Evolutionary conservation across 1,139 yeast genomes (phyloP).

Genomic region (Geotrichum europaeum): DNA sequence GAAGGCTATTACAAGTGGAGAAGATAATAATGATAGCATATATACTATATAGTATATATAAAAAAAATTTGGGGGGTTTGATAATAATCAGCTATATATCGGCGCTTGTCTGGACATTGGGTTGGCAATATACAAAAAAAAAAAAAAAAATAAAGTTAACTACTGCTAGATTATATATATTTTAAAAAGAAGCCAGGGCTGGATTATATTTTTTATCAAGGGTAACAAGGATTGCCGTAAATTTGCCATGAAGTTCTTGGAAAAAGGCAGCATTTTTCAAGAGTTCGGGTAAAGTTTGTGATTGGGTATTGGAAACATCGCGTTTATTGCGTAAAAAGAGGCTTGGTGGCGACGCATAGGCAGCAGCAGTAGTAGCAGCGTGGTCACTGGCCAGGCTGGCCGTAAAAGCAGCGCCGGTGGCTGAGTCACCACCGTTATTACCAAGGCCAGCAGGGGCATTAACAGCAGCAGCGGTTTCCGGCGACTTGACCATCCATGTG

Average conservation of each 20-base stretch:
- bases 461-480: conserved; percentile 27
- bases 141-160: neutral
- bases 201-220: conserved; percentile 6
- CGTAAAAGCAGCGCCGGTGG: neutral
- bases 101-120: too few relatives aligned
- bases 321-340: conserved; percentile 46
- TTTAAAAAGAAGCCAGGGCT: too few relatives aligned
- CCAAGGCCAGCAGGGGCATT: neutral
- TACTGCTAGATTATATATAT: neutral
- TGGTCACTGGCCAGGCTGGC: neutral
- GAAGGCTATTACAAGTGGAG: too few relatives aligned
- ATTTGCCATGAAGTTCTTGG: conserved; percentile 53
- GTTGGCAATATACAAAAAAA: too few relatives aligned
- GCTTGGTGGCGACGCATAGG: conserved; percentile 36
- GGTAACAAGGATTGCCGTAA: conserved; percentile 38
- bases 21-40: too few relatives aligned
- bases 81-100: too few relatives aligned
- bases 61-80: too few relatives aligned
- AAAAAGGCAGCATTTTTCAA: conserved; percentile 55
- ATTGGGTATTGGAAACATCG: conserved; percentile 38
- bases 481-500: conserved; percentile 44
- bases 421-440: neutral
- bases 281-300: conserved; percentile 50
- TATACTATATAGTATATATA: too few relatives aligned
- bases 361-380: neutral